Evolutionary conservation across 1,139 yeast species (phyloP), one percentile per base, ranked within the genome.

Genomic region (Eremothecium coryli): DNA sequence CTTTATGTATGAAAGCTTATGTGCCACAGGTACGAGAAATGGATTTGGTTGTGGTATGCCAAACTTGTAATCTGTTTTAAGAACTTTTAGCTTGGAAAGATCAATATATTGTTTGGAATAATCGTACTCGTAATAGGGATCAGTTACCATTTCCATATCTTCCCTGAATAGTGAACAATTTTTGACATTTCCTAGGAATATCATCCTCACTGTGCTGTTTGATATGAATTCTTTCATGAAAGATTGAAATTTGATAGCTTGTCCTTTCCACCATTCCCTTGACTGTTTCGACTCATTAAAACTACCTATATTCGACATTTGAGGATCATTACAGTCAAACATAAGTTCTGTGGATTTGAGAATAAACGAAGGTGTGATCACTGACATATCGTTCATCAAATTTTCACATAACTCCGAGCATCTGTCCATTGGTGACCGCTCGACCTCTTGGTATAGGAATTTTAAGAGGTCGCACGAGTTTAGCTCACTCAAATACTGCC

Each of bases 401-500:
- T 43, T 35, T 27, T 58, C 59, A 23, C 66, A 50, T 12, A 51
- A 48, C 1, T 49, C 48, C 0, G 70, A 56, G 9, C 66, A 62
- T 41, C 71, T 77, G n/a, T 66, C 66, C 61, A 67, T 62, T 1
- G 71, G 58, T 1, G 66, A 52, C 3, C 42, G 41, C 2, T 44
- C 46, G 0, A 42, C 37, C 23, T 63, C 68, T 33, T 61, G 53
- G 38, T 70, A 62, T 5, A 68, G 45, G 43, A 64, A 74, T 34
- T 63, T 66, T 29, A 69, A 49, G 20, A 66, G 49, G 29, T 69
- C 71, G 15, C 70, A 63, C 1, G 68, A 60, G 26, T 67, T 62
- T 36, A 61, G 56, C 34, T 74, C 75, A 3, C 64, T 62, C 29
- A 75, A 41, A 26, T 60, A 60, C 29, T 51, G 49, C 0, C 67